Conservation (phyloP, 2,329 filamentous ascomycete species). For the Fusarium denticulatum region DNA sequence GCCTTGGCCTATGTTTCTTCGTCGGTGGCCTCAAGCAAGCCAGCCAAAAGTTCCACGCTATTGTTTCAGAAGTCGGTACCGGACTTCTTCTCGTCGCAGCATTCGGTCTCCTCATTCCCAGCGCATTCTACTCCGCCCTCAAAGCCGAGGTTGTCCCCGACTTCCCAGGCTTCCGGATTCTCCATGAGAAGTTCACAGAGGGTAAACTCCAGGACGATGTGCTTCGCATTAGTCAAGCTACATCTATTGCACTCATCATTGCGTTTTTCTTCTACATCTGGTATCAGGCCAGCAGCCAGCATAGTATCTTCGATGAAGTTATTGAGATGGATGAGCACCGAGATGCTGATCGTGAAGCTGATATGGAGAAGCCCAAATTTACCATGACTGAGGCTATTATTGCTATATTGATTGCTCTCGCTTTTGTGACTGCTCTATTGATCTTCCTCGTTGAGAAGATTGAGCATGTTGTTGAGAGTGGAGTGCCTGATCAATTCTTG, state of each 20-base stretch:
- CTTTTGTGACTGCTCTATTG: conserved; percentile 71
- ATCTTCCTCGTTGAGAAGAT: conserved; percentile 75
- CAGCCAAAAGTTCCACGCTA: conserved; percentile 70
- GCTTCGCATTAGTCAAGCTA: conserved; percentile 69
- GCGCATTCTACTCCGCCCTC: conserved; percentile 50
- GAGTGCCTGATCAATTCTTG: conserved; percentile 48
- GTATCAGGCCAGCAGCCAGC: conserved; percentile 73
- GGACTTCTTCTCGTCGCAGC: conserved; percentile 71
- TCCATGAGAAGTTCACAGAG: conserved; percentile 46
- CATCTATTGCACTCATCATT: conserved; percentile 68
- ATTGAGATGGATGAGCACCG: conserved; percentile 59
- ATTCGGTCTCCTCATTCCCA: conserved; percentile 49
- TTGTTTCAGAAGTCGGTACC: conserved; percentile 74
- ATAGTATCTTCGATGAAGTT: conserved; percentile 70
- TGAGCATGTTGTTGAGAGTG: conserved; percentile 55
- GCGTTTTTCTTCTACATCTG: conserved; percentile 67
- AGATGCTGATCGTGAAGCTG: conserved; percentile 66
- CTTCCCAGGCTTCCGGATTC: conserved; percentile 29
- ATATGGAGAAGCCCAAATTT: conserved; percentile 69
- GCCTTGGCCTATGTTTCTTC: conserved; percentile 74
- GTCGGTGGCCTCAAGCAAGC: conserved; percentile 69
- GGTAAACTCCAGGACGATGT: conserved; percentile 57
- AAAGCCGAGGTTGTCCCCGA: conserved; percentile 42
- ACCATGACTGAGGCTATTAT: conserved; percentile 72
- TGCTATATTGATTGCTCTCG: conserved; percentile 65